A percentile compares a stretch with the other conserved stretches of the same genome.
Evolutionary conservation across 169 alveolate species (phyloP).

Genomic region (Miamiensis avidus): DNA sequence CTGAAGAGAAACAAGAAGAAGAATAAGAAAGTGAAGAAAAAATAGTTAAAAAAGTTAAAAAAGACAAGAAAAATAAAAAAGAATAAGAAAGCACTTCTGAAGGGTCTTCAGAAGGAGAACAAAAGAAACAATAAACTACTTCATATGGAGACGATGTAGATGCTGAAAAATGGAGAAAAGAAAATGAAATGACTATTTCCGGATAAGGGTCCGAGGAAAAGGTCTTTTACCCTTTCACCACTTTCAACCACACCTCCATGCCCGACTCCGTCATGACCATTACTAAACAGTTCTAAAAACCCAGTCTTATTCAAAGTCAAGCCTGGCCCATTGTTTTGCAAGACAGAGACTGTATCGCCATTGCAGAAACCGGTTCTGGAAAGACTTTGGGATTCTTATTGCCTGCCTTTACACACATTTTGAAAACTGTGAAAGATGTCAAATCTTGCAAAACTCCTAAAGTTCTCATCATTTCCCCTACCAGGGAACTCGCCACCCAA

Average conservation of each 20-base stretch:
- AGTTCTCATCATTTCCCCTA: slow-evolving; percentile 53
- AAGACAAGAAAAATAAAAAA: background rate
- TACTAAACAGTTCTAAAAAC: background rate
- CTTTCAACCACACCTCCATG: background rate
- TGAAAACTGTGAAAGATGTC: background rate
- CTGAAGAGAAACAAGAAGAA: background rate
- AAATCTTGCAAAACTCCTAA: slow-evolving; percentile 23
- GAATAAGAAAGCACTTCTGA: background rate
- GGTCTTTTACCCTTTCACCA: background rate
- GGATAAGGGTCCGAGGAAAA: background rate
- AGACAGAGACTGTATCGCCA: slow-evolving; percentile 15
- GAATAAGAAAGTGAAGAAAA: no score
- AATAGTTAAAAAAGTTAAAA: no score
- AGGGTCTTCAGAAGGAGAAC: background rate
- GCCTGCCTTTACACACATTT: slow-evolving; percentile 61
- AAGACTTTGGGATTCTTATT: slow-evolving; percentile 85
- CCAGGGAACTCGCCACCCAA: slow-evolving; percentile 56
- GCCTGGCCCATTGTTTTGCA: background rate
- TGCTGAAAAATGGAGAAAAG: background rate
- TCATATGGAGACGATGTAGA: background rate
- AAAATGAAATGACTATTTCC: background rate
- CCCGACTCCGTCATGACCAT: background rate
- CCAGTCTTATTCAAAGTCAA: background rate
- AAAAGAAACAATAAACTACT: background rate
- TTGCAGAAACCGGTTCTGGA: slow-evolving; percentile 86